phyloP scores from a whole-genome alignment of 23 red algal species.

The Agarophyton chilense region DNA sequence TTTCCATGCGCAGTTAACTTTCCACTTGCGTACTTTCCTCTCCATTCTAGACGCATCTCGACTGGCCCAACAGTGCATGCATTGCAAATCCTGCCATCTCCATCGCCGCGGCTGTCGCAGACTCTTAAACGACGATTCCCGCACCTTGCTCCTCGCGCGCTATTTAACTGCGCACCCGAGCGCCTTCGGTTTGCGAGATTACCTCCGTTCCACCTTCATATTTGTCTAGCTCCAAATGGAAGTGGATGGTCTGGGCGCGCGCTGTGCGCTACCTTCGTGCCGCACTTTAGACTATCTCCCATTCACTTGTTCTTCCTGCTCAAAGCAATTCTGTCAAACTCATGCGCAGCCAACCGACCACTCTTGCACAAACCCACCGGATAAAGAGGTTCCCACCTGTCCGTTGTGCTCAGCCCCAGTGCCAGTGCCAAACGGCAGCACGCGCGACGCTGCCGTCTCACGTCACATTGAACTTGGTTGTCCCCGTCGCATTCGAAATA shows the following conservation, averaged over 20 bases:
- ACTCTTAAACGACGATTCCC: background rate
- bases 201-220: background rate
- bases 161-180: background rate
- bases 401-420: slow-evolving; percentile 53
- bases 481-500: slow-evolving; percentile 38
- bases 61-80: background rate
- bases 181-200: background rate
- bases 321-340: slow-evolving; percentile 13
- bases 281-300: slow-evolving; percentile 62
- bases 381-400: slow-evolving; percentile 44
- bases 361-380: slow-evolving; percentile 30
- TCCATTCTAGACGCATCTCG: background rate
- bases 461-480: slow-evolving; percentile 58
- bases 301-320: slow-evolving; percentile 35
- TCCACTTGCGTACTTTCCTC: background rate
- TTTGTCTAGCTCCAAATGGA: slow-evolving; percentile 23
- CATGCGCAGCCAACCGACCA: slow-evolving; percentile 46
- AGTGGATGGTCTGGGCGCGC: slow-evolving; percentile 68
- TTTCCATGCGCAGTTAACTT: too few relatives aligned
- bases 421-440: slow-evolving; percentile 19
- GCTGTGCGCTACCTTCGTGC: slow-evolving; percentile 52
- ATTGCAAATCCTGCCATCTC: background rate
- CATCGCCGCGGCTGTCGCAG: background rate
- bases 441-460: slow-evolving; percentile 47
- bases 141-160: background rate